Base-by-base conservation (phyloP, 2,329 filamentous ascomycete species). In the Aureobasidium namibiae region DNA sequence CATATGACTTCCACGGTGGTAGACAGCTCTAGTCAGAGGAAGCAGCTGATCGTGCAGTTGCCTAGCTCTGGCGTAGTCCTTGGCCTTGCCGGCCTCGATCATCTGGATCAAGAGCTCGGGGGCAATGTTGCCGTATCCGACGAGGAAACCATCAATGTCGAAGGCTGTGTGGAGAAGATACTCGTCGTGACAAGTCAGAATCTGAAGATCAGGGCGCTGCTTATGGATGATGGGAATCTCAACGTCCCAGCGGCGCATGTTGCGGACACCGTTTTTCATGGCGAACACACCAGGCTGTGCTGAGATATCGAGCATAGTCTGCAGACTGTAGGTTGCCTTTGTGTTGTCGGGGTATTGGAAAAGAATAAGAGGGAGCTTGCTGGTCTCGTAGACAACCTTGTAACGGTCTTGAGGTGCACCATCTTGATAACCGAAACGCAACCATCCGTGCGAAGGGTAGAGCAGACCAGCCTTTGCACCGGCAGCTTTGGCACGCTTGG, bases 211-310 rank as follows among this genome's bases (percentile, higher is more conserved):
- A 0, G 78, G 78, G 5, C 78, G 74, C 64, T 79, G 70, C 26
- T 67, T 67, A 50, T 77, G 75, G 68, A 81, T 80, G 26, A 81
- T 72, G 16, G 78, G 79, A 61, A 81, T 81, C 66, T 81, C 79
- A 0, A 76, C 79, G 54, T 81, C 79, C 79, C 79, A 81, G 18
- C 79, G 75, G n/a, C 77, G 74, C 79, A 81, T 81, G 67, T 81
- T 80, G 56, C 79, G 75, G 10, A 81, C 79, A 21, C 79, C 79
- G 62, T 81, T 81, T 73, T 81, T 81, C 78, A 81, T 81, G 16
- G 79, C 79, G 46, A 81, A 79, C 6, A 80, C 77, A 29, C 79
- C 78, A 1, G 78, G 79, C 34, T 73, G 77, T 8, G 78, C 79
- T 2, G 78, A 72, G 56, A 81, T 80, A 53, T 81, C 78, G 2